phyloP scores from a whole-genome alignment of 1,284 basidiomycete genomes.

The Trametes polyzona region DNA sequence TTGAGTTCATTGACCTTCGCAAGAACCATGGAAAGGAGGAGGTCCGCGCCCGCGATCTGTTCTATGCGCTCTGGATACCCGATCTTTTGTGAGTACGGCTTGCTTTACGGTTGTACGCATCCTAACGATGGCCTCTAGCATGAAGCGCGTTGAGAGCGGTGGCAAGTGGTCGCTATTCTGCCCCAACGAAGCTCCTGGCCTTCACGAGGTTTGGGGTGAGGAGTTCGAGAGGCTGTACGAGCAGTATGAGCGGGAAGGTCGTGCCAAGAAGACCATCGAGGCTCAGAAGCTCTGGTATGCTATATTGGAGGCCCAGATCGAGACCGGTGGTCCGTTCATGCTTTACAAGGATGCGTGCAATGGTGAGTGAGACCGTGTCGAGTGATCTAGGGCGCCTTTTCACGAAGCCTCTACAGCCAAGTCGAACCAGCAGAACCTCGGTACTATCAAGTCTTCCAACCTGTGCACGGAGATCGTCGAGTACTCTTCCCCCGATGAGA shows the following conservation, averaged over 20 bases:
- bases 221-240: constrained; percentile 93
- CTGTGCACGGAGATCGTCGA: constrained; percentile 99
- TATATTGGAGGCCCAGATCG: constrained; percentile 95
- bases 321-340: constrained; percentile 99
- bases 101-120: neutral
- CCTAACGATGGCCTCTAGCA: constrained; percentile 49
- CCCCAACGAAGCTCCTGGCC: constrained; percentile 92
- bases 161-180: constrained; percentile 98
- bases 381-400: neutral
- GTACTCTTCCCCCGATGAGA: constrained; percentile 97
- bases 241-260: constrained; percentile 91
- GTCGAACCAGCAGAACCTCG: constrained; percentile 98
- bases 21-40: constrained; percentile 99
- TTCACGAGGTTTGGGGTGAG: constrained; percentile 90
- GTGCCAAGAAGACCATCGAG: constrained; percentile 85
- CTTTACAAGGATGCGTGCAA: constrained; percentile 95
- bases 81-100: constrained; percentile 84
- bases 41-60: constrained; percentile 94
- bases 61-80: constrained; percentile 98
- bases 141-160: constrained; percentile 90
- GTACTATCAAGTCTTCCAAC: constrained; percentile 99
- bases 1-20: constrained; percentile 96
- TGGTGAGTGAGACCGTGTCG: constrained; percentile 49
- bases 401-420: constrained; percentile 59
- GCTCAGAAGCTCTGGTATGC: constrained; percentile 99